A percentile compares a stretch with the other conserved stretches of the same genome.
phyloP scores from a whole-genome alignment of 208 protist species.

The Wallacemonas rigidus region DNA sequence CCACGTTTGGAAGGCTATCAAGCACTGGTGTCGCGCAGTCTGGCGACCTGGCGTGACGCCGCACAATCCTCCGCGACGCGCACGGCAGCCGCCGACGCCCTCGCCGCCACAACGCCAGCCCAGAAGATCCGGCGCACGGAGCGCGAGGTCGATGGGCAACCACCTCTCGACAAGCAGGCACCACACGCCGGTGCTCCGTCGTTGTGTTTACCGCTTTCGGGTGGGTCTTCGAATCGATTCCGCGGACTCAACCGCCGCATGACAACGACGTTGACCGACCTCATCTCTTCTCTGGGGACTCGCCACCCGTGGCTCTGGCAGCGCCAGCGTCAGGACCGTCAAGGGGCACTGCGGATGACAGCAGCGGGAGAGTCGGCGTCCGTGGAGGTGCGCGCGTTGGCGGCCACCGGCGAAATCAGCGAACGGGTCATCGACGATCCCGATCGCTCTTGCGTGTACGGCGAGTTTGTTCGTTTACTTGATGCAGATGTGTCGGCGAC shows the following conservation, averaged over 20 bases:
- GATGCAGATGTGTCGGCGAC: too few species aligned
- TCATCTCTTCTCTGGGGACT: background rate
- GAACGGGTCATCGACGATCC: background rate
- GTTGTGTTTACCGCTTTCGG: background rate
- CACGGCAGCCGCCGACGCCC: too few species aligned
- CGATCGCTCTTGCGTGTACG: background rate
- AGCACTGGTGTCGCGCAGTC: background rate
- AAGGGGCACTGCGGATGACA: background rate
- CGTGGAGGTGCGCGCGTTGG: background rate
- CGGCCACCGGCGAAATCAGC: background rate
- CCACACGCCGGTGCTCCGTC: too few species aligned
- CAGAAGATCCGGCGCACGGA: too few species aligned
- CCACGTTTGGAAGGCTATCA: background rate
- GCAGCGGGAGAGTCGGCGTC: background rate
- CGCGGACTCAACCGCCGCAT: background rate
- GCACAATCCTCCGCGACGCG: too few species aligned
- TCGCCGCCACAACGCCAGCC: too few species aligned
- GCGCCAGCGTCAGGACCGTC: background rate
- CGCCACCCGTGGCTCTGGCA: slow-evolving; percentile 8
- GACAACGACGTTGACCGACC: background rate
- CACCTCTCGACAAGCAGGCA: too few species aligned
- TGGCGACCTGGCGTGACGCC: too few species aligned
- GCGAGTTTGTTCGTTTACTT: background rate
- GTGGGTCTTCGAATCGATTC: background rate
- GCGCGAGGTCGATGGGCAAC: too few species aligned